Evolutionary conservation across 2,329 filamentous ascomycete species (phyloP).

Genomic region (Plectosphaerella cucumerina): DNA sequence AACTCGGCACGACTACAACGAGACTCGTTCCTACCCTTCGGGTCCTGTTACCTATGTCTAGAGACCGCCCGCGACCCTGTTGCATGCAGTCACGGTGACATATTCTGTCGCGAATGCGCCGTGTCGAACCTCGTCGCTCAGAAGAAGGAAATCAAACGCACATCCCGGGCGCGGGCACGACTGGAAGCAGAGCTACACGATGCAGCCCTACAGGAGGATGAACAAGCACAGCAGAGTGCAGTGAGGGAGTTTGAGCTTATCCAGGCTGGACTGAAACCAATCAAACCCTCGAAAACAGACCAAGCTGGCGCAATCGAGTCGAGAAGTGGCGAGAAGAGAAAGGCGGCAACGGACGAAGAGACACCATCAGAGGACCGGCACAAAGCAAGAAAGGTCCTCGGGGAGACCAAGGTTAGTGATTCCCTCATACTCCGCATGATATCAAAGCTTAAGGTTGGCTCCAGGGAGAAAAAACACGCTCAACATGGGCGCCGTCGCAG

Average conservation of each 20-base stretch:
- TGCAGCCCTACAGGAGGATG: constrained; percentile 55
- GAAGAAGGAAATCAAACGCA: constrained; percentile 82
- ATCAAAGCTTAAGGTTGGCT: too few relatives aligned
- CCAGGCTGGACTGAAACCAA: constrained; percentile 62
- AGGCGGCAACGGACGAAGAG: constrained; percentile 75
- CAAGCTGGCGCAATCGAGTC: neutral
- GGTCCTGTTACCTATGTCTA: constrained; percentile 83
- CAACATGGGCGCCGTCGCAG: constrained; percentile 89
- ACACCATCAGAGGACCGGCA: constrained; percentile 70
- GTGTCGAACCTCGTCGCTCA: constrained; percentile 87
- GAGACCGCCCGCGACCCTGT: constrained; percentile 78
- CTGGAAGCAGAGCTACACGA: constrained; percentile 60
- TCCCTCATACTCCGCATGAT: too few relatives aligned
- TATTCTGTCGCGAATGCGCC: constrained; percentile 95
- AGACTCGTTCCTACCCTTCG: constrained; percentile 90
- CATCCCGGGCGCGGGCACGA: constrained; percentile 62
- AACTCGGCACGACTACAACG: constrained; percentile 80
- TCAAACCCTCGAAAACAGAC: neutral
- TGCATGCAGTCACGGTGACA: constrained; percentile 76
- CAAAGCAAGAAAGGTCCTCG: constrained; percentile 65
- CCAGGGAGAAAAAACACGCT: constrained; percentile 40
- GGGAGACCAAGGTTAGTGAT: constrained; percentile 61
- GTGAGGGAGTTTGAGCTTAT: constrained; percentile 80
- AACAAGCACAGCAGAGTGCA: constrained; percentile 66
- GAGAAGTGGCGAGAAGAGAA: constrained; percentile 54